A percentile compares a stretch with the other conserved stretches of the same genome.
phyloP scores from a whole-genome alignment of 352 stramenopile species.

The Pythium aristosporum region DNA sequence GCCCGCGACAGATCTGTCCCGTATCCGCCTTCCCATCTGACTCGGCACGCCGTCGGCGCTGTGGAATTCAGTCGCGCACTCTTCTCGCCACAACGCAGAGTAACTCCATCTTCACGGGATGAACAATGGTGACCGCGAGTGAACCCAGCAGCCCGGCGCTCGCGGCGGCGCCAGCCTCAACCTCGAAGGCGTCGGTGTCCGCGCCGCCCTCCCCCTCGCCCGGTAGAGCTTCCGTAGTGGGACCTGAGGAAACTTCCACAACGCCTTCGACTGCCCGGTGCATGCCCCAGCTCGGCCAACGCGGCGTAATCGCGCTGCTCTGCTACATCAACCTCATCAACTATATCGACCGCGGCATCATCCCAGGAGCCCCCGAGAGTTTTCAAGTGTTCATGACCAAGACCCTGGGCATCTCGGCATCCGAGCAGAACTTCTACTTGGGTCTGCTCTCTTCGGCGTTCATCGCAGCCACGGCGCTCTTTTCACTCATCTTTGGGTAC shows the following conservation, averaged over 20 bases:
- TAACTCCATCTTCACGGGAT: neutral
- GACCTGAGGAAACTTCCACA: neutral
- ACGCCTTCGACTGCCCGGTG: too few species aligned
- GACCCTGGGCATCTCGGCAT: slow-evolving; percentile 54
- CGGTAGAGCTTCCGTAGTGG: neutral
- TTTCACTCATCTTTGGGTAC: slow-evolving; percentile 90
- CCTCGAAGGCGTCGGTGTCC: neutral
- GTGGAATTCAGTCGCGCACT: neutral
- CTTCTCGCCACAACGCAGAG: neutral
- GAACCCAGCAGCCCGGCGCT: neutral
- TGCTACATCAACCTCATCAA: slow-evolving; percentile 92
- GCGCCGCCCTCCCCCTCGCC: neutral
- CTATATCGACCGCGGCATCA: slow-evolving; percentile 95
- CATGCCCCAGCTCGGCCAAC: slow-evolving; percentile 18
- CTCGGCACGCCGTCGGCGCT: neutral
- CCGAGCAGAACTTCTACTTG: slow-evolving; percentile 77
- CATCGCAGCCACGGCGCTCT: slow-evolving; percentile 90
- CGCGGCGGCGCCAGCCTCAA: neutral
- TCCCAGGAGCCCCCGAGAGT: slow-evolving; percentile 89
- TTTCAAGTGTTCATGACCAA: slow-evolving; percentile 91
- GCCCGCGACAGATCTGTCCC: too few species aligned
- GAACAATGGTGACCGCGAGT: neutral
- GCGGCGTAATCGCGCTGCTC: slow-evolving; percentile 74
- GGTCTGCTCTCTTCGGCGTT: slow-evolving; percentile 80
- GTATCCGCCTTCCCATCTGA: too few species aligned